Evolutionary conservation across 2,329 filamentous ascomycete genomes (phyloP), one percentile per base, ranked within the genome.

Genomic region (Fusarium sp.): DNA sequence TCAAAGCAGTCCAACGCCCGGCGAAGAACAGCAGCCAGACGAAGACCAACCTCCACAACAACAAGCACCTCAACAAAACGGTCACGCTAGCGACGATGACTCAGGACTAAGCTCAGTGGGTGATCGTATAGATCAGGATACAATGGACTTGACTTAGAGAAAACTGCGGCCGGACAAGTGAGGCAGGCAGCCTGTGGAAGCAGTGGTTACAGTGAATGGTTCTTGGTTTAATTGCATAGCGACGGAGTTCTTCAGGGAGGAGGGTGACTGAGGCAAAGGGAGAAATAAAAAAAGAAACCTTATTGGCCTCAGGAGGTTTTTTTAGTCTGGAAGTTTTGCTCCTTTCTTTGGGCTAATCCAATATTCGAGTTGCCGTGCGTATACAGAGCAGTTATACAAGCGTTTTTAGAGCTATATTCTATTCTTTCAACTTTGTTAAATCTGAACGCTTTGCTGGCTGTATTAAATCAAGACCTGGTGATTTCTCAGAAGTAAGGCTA

Each of bases 101-200:
- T 89, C 87, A 5, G 86, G 86, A 2, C 80, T 90, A 12, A 89
- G 88, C 69, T 90, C 88, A 6, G 81, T 90, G 4, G 86, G 84
- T 5, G 87, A 88, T 65, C 77, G 80, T 50, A 76, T 82, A 37
- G 82, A 83, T 53, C 81, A 80, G 38, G 80, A 83, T 26, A 83
- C 82, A 30, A 87, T 88, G 84, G 84, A 86, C 57, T 69, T 85
- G 69, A 82, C 79, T 49, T 83, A 30, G 41, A 15, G n/a, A 20
- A 78, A 70, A 63, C 20, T 32, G 23, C 44, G 15, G 23, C 20
- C n/a, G 27, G 48, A 26, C 18, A 33, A 40, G n/a, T 10, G 18
- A 26, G 15, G 15, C 44, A 46, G 40, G 49, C 12, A 35, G 37
- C 30, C 33, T 30, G 33, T 37, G 45, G 30, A 38, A 18, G 17